Evolutionary conservation across 257 asterid genomes (phyloP).

Genomic region (Jasminum sambac): DNA sequence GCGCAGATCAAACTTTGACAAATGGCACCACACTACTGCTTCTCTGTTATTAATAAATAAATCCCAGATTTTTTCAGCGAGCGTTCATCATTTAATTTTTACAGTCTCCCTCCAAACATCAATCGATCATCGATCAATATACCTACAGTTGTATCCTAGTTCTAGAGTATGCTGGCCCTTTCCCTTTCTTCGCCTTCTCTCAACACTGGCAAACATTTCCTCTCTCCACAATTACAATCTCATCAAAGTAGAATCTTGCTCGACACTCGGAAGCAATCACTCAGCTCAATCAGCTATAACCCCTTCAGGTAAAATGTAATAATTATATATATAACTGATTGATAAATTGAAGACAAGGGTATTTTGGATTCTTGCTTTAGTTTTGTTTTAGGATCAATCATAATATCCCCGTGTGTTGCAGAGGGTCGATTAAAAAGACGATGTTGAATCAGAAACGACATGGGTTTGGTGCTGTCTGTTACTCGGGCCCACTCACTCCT

Average conservation of each 20-base stretch:
- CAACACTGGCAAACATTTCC: constrained; percentile 13
- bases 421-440: constrained; percentile 31
- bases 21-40: too few relatives aligned
- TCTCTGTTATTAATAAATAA: too few relatives aligned
- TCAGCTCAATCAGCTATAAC: constrained; percentile 35
- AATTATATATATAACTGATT: not conserved
- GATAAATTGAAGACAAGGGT: not conserved
- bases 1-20: too few relatives aligned
- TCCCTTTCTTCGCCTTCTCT: constrained; percentile 33
- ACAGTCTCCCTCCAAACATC: too few relatives aligned
- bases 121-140: too few relatives aligned
- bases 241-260: constrained; percentile 29
- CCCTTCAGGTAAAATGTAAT: constrained; percentile 55
- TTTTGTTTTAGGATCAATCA: constrained; percentile 5
- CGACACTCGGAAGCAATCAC: constrained; percentile 22
- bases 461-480: constrained; percentile 59
- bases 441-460: constrained; percentile 36
- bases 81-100: too few relatives aligned
- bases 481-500: constrained; percentile 54
- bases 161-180: constrained; percentile 32
- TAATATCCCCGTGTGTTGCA: constrained; percentile 27
- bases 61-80: too few relatives aligned
- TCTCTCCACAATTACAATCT: constrained; percentile 26
- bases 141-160: too few relatives aligned
- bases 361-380: not conserved